Base-by-base conservation (phyloP, 768 basidiomycete genomes). In the Lanmaoa pseudosensibilis region DNA sequence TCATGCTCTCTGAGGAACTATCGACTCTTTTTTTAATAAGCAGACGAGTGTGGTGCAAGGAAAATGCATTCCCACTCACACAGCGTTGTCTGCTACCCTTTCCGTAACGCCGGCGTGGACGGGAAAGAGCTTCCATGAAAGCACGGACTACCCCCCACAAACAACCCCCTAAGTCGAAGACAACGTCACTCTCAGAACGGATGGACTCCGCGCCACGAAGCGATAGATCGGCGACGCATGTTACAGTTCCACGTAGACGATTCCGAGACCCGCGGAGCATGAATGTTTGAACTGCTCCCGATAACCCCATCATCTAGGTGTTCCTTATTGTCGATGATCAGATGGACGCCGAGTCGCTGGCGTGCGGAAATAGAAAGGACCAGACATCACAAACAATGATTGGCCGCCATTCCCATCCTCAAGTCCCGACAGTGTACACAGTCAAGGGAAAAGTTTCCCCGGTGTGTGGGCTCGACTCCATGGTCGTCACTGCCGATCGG, bases 401-500 rank as follows among this genome's bases (percentile, higher is more conserved):
- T 30, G 10, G 34, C 21, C 21, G 13, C 4, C 6, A 7, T 34
- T 21, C 18, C 9, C 33, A 18, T 55, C 9, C n/a, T n/a, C n/a
- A 7, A 30, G 27, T 30, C 1, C 7, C 27, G 7, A 30, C 27
- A 30, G 27, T 30, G 27, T 30, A 30, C 6, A 7, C 27, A 8
- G 6, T 30, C 27, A 30, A 30, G 19, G 40, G 25, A 9, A 37
- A 19, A 0, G 8, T 25, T 43, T 13, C 52, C 18, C 21, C 32
- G 9, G 18, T 43, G 15, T 21, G 21, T 9, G 36, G 10, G n/a
- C 21, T 40, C 12, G 23, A 48, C 34, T 37, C 46, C 41, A 32
- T 37, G 47, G 43, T 57, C 46, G 34, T 44, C 54, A 32, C 30
- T 12, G 47, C 56, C 48, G 59, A 56, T 60, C 54, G 59, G 50